Evolutionary conservation across 2,329 filamentous ascomycete species (phyloP), one percentile per base, ranked within the genome.

Genomic region (Beauveria medogensis): DNA sequence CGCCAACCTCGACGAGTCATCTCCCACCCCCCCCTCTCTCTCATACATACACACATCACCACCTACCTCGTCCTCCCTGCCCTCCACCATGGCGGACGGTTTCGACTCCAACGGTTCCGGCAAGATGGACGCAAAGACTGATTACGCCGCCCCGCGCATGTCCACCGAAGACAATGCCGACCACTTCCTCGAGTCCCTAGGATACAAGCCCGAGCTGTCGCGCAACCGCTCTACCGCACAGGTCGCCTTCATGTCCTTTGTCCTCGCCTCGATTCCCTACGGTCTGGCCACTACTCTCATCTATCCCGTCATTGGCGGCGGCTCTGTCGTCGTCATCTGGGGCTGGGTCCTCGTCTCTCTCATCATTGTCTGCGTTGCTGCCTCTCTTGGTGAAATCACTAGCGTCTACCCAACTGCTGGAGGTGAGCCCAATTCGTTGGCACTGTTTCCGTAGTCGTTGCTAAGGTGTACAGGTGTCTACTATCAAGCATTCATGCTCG

Each of bases 401-500:
- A 88, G 84, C 66, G 85, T 90, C 44, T 91, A 88, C 68, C 88
- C 88, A 24, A 91, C 87, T n/a, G 85, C 86, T 55, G 88, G 88
- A 68, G 88, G 88, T 70, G 73, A 18, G 56, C 18, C 8, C 1
- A 9, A 16, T 14, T 22, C 20, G 16, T 12, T 20, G 0, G 12
- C 52, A 28, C 3, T 24, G 22, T 7, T n/a, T 18, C 16, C 24
- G 20, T 16, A 5, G 37, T 41, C 26, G 8, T 34, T 12, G 58
- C 51, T 60, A 28, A 60, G 20, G 16, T 28, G 37, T 41, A 20
- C 41, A 76, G 75, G 75, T 60, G 88, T 91, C 59, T 91, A 92
- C 75, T 91, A 90, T 72, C 88, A 90, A 75, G 86, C 87, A 6
- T 91, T 88, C 69, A 90, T 90, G 84, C 81, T 92, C 16, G 81